Base-by-base conservation (phyloP, 2,329 filamentous ascomycete genomes). In the Didymella sp. region DNA sequence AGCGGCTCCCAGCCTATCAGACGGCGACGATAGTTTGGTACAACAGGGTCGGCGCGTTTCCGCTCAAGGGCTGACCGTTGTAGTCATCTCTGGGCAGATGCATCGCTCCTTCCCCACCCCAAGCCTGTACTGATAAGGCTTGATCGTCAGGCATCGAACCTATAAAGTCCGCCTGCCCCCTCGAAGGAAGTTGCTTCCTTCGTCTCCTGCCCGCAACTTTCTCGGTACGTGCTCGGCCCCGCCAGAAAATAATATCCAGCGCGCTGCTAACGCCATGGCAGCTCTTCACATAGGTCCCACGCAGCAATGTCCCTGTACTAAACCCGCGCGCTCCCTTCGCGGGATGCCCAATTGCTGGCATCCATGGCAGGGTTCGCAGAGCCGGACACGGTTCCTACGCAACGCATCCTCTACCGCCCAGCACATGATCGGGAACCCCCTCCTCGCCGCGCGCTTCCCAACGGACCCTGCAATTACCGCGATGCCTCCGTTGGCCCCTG, bases 391-490 rank as follows among this genome's bases (percentile, higher is more conserved):
- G 52, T 61, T 45, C 35, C 62, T 56, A 59, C 70, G 55, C 63
- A 60, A 38, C 56, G 41, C 58, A 52, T 41, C 46, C 42, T 45
- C 50, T 60, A 44, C 40, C 58, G 57, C 57, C 53, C 72, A 51
- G 44, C 62, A 33, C 40, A 57, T 33, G 45, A 56, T 51, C 57
- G 58, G 49, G 50, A 55, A 30, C 54, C 62, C 17, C 63, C 65
- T 43, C 63, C 69, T 56, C 68, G 66, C 58, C 68, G 62, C 56
- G 67, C 72, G 25, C 73, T 83, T 15, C 83, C 83, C n/a, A 77
- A 71, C 61, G 83, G 83, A 43, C 73, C 78, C 30, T 85, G 83
- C 76, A 81, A 82, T 67, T 82, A 77, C 70, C 80, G 79, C 64
- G 79, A 84, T 59, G 66, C 81, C 57, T 77, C 70, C 44, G 61